Conservation (phyloP, 768 basidiomycete species). For the Tricholoma bakamatsutake region DNA sequence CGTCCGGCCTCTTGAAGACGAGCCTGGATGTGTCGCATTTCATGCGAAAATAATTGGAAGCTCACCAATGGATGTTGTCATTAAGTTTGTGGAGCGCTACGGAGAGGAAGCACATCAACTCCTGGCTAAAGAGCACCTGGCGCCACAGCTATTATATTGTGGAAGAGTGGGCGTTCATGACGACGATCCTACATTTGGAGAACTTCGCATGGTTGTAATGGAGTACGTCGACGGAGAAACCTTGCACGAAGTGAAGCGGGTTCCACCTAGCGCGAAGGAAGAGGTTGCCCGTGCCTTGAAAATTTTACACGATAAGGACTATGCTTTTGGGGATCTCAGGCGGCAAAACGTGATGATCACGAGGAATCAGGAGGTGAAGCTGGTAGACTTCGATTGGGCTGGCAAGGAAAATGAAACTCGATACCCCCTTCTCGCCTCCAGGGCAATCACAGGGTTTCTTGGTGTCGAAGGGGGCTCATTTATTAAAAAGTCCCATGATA, state of each 20-base stretch:
- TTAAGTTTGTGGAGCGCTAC: conserved; percentile 34
- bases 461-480: background rate
- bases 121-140: conserved; percentile 21
- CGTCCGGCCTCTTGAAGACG: background rate
- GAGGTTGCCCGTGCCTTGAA: background rate
- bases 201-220: background rate
- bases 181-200: background rate
- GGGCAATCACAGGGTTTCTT: background rate
- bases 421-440: background rate
- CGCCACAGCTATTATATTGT: conserved; percentile 26
- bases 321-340: background rate
- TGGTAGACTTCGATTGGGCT: background rate
- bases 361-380: background rate
- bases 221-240: background rate
- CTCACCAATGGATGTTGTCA: conserved; percentile 16
- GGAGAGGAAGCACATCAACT: conserved; percentile 23
- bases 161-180: conserved; percentile 3
- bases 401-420: background rate
- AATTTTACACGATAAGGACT: conserved; percentile 2
- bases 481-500: background rate
- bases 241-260: background rate
- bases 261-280: conserved; percentile 1
- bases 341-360: background rate
- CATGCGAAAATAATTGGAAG: background rate
- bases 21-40: conserved; percentile 1